Base-by-base conservation (phyloP, 495 filamentous ascomycete genomes). In the Bacidia rubella region DNA sequence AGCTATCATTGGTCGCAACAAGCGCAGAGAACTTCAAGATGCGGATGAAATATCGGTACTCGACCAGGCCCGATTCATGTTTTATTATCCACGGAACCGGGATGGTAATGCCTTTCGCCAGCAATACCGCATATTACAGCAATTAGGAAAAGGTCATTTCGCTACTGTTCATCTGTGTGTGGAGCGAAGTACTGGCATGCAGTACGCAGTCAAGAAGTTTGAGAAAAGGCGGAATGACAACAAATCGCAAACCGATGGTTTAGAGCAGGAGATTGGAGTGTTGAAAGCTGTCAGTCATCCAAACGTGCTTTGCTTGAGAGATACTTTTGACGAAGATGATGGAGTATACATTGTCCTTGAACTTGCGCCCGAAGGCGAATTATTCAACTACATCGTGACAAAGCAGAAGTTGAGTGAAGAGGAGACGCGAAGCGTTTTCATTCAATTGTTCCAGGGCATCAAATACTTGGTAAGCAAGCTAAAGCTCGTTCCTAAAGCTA, bases 91-190 rank as follows among this genome's bases (percentile, higher is more conserved):
- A 15, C 35, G 54, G 20, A 82, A 74, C 54, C 78, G 85, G 51
- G 75, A 81, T 25, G 79, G 82, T 22, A 87, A 81, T 60, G 80
- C 72, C 2, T 99, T 99, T 70, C 65, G 73, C 26, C 87, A 95
- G 57, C 86, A 94, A 58, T 99, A 92, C 63, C 82, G 77, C 11
- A 76, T 90, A 12, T 74, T 86, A 35, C 80, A 90, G 51, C 86
- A 90, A 64, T 79, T 99, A 12, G 93, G 93, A 53, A 95, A 94
- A 65, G 93, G 93, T 20, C 90, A 96, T 64, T 97, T 97, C 67
- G 93, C 93, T 41, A 87, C 89, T 10, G 93, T 99, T 11, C 93
- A 90, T 62, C 70, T 95, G 1, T 95, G 90, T 57, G 78, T 88
- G 1, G 88, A 97, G 65, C 87, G 87, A 63, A 70, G 78, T 42